Evolutionary conservation across 441 rosid genomes (phyloP).

Genomic region (Kokia cookei): DNA sequence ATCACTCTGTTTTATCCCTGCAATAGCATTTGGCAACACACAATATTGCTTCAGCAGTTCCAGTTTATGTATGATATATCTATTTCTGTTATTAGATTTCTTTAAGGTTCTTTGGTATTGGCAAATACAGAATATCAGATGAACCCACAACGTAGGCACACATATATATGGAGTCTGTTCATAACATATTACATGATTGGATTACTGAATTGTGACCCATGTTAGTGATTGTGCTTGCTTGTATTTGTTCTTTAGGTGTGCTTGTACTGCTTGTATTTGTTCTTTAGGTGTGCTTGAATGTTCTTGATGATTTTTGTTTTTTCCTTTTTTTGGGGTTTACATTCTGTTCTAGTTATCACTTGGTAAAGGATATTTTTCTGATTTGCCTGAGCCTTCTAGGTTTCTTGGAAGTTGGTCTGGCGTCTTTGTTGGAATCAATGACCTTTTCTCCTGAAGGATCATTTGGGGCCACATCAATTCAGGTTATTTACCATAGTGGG

Average conservation of each 20-base stretch:
- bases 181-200: not conserved
- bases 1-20: not conserved
- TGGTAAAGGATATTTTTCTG: conserved; percentile 12
- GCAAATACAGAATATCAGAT: too few species aligned
- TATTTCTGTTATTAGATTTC: not conserved
- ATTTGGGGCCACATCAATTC: conserved; percentile 60
- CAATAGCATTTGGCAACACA: not conserved
- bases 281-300: not conserved
- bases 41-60: not conserved
- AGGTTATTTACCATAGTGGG: conserved; percentile 77
- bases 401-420: conserved; percentile 73
- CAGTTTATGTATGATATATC: not conserved
- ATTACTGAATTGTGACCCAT: not conserved
- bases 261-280: not conserved
- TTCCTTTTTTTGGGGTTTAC: not conserved
- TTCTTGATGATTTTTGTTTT: not conserved
- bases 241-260: not conserved
- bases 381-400: conserved; percentile 34
- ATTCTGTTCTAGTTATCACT: conserved; percentile 2
- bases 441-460: conserved; percentile 61
- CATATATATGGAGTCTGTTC: not conserved
- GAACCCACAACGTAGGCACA: not conserved
- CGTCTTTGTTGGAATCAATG: conserved; percentile 56
- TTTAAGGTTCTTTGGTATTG: conserved; percentile 2
- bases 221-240: not conserved